phyloP scores from a whole-genome alignment of 331 rosid species.

The Malus hybrid region DNA sequence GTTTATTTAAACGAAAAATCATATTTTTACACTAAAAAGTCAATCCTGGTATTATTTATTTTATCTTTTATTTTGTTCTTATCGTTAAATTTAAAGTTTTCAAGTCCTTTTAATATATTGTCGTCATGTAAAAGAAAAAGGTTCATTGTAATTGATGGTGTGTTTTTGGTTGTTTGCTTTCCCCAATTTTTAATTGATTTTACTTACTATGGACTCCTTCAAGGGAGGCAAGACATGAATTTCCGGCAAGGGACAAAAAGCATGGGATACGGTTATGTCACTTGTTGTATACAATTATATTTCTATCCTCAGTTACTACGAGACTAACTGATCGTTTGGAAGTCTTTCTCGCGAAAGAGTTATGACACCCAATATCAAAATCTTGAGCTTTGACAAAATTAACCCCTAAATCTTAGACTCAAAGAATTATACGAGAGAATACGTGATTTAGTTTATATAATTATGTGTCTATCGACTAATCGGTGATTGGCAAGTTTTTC shows the following conservation, averaged over 20 bases:
- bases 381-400: too few species aligned
- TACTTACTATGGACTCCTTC: conserved; percentile 51
- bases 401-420: neutral
- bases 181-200: conserved; percentile 39
- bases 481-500: too few species aligned
- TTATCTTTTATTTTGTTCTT: too few species aligned
- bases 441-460: too few species aligned
- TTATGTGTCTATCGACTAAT: too few species aligned
- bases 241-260: conserved; percentile 79
- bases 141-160: neutral
- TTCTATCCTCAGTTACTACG: neutral
- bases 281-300: neutral
- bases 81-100: too few species aligned
- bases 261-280: conserved; percentile 46
- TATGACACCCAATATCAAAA: neutral
- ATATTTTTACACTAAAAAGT: too few species aligned
- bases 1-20: too few species aligned
- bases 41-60: too few species aligned
- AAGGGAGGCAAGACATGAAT: conserved; percentile 75
- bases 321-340: fast-evolving
- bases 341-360: neutral
- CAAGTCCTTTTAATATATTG: too few species aligned
- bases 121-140: neutral
- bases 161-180: neutral
- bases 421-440: neutral